phyloP scores from a whole-genome alignment of 2,329 filamentous ascomycete genomes.

The Tolypocladium ovalisporum region DNA sequence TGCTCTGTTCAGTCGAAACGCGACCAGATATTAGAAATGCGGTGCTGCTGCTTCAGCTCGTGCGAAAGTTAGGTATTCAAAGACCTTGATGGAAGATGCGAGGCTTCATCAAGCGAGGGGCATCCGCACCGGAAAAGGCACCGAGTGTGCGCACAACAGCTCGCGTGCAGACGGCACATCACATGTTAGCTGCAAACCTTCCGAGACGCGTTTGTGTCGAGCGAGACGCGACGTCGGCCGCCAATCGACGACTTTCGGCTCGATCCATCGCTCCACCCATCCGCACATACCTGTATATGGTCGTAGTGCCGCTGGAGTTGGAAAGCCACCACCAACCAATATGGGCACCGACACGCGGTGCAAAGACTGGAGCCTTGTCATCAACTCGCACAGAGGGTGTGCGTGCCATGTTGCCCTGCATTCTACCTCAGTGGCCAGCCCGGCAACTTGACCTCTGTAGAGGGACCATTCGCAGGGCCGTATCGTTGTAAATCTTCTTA shows the following conservation, averaged over 20 bases:
- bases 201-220: neutral
- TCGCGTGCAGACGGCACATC: neutral
- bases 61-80: neutral
- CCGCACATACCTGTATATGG: too few relatives aligned
- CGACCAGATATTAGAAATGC: neutral
- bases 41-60: neutral
- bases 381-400: neutral
- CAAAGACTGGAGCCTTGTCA: neutral
- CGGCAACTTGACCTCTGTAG: too few relatives aligned
- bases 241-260: neutral
- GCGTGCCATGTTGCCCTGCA: too few relatives aligned
- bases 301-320: too few relatives aligned
- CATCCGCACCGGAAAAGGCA: neutral
- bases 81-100: neutral
- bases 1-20: neutral
- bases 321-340: too few relatives aligned
- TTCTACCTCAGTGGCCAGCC: too few relatives aligned
- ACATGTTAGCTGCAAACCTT: neutral
- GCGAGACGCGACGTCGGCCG: neutral
- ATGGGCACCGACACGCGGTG: too few relatives aligned
- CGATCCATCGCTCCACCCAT: neutral
- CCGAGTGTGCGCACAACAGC: too few relatives aligned
- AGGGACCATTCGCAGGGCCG: too few relatives aligned
- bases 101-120: neutral
- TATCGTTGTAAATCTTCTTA: too few relatives aligned